Evolutionary conservation across 2,329 filamentous ascomycete genomes (phyloP), one percentile per base, ranked within the genome.

Genomic region (Ophiostoma tasmaniense): DNA sequence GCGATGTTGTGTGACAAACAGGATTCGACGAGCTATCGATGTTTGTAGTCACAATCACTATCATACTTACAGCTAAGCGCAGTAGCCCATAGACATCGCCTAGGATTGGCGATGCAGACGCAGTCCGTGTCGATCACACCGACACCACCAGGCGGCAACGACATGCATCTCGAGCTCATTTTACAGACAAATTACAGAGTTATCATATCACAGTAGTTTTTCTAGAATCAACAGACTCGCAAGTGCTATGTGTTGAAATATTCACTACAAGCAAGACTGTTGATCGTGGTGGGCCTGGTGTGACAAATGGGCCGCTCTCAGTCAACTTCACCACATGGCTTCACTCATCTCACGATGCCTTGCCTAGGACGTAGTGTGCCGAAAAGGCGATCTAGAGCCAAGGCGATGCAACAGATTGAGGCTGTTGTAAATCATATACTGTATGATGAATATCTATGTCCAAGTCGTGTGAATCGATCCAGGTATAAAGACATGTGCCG

Each of bases 301-400:
- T 67, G 28, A 67, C 65, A 69, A 69, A 69, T 55, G 68, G 68
- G 68, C 65, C 68, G 68, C 68, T 69, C n/a, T 66, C 25, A 10
- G 55, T 14, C 52, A 13, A 59, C 55, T 30, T 61, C 25, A 61
- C 55, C 25, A 61, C 25, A 28, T 14, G 55, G 61, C 61, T 64
- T 64, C 61, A 64, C 30, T 64, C 55, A 61, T 61, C 25, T 61
- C 55, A 61, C 55, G 55, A 61, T 61, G 25, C 25, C 52, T 17
- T 30, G 55, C 25, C 55, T 61, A 7, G 55, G 13, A 30, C 14
- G 6, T 13, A 4, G 25, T 10, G 50, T 55, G 22, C 11, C n/a
- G 25, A 61, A 61, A 61, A 61, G 55, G 55, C 55, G 55, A 61
- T 30, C 55, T 17, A 61, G 50, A 17, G 6, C 20, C 14, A 45